Base-by-base conservation (phyloP, 768 basidiomycete species). In the Mycena capillaripes region DNA sequence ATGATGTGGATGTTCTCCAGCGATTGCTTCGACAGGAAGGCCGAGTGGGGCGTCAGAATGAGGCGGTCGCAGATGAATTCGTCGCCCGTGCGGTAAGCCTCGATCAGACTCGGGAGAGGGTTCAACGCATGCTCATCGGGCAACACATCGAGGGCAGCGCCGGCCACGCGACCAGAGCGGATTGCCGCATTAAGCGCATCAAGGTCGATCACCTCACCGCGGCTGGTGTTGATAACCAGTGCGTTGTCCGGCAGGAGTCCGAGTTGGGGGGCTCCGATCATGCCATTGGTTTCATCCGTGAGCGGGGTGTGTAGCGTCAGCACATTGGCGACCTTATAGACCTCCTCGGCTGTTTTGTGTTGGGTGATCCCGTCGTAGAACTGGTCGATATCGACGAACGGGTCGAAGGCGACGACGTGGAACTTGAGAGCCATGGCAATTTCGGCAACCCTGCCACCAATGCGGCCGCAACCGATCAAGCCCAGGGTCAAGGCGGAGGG, bases 391-490 rank as follows among this genome's bases (percentile, higher is more conserved):
- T 48, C 46, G 46, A 48, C 46, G 46, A 48, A 48, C 46, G 46
- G 46, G n/a, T 48, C 46, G 46, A 23, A 48, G n/a, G 46, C 46
- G 46, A 48, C 46, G 23, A 48, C 46, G 46, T 23, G 46, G 46
- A 48, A 48, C 46, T 48, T 48, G 46, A 48, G 46, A 48, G 46
- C 46, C 46, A 48, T 48, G 46, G 46, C 46, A n/a, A 48, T 48
- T 25, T 48, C 46, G 12, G 46, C 46, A 48, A 48, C 46, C 23
- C 46, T 21, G 46, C 46, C 46, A 48, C 46, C 46, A 48, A 48
- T 48, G 46, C 46, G 46, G 46, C 46, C 46, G 23, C 46, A 48
- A 48, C 46, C 46, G 23, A 48, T 48, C 46, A 48, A 48, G 46
- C 46, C 46, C 46, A 48, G 46, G 46, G 46, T 48, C 46, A 48